Evolutionary conservation across 371 early-diverging fungal genomes (phyloP).

Genomic region (Rhizomucor miehei): DNA sequence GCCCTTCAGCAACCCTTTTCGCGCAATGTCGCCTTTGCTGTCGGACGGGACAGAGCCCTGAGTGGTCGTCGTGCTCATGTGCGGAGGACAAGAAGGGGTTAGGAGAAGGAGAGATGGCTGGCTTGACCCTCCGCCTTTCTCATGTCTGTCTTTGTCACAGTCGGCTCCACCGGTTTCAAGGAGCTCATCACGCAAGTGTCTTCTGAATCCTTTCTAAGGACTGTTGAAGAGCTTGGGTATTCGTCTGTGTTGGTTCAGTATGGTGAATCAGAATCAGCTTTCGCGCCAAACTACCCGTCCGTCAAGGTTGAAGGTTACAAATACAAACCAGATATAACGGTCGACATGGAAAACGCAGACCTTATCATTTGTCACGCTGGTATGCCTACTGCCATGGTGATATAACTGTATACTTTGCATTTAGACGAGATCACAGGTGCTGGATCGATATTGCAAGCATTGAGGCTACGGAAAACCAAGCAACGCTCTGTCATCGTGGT

Average conservation of each 20-base stretch:
- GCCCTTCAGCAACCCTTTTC: conserved; percentile 5
- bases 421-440: conserved; percentile 43
- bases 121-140: neutral
- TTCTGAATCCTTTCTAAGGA: conserved; percentile 41
- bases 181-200: conserved; percentile 55
- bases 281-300: conserved; percentile 3
- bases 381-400: conserved; percentile 14
- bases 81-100: neutral
- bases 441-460: conserved; percentile 79
- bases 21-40: neutral
- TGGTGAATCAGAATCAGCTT: conserved; percentile 54
- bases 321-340: conserved; percentile 56
- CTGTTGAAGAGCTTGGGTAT: conserved; percentile 48
- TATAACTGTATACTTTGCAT: neutral
- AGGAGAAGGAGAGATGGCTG: neutral
- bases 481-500: conserved; percentile 71
- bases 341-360: conserved; percentile 58
- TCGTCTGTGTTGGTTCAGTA: conserved; percentile 67
- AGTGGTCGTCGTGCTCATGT: too few relatives aligned
- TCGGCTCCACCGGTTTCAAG: conserved; percentile 90
- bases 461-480: conserved; percentile 38
- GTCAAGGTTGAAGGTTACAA: conserved; percentile 50
- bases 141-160: conserved; percentile 72
- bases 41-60: neutral
- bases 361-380: conserved; percentile 78